phyloP scores from a whole-genome alignment of 352 stramenopile genomes.

The Aphanomyces euteiches region DNA sequence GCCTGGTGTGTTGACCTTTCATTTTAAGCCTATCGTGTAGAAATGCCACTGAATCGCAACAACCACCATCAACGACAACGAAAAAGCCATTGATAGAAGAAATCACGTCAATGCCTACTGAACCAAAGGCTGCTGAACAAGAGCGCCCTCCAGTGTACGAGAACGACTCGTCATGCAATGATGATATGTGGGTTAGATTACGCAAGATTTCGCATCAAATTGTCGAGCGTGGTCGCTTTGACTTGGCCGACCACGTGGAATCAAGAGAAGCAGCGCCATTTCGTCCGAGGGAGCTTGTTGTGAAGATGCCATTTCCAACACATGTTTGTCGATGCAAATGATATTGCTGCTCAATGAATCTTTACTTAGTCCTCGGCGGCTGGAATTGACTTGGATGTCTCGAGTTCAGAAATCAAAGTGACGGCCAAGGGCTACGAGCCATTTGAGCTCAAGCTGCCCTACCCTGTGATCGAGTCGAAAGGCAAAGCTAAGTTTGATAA shows the following conservation, averaged over 20 bases:
- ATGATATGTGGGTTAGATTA: neutral
- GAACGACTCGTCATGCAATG: neutral
- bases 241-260: constrained; percentile 73
- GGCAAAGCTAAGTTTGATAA: constrained; percentile 83
- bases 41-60: neutral
- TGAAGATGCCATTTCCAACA: constrained; percentile 62
- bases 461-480: constrained; percentile 70
- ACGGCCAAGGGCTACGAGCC: constrained; percentile 44
- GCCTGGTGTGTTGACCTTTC: neutral
- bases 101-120: neutral
- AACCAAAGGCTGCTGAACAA: neutral
- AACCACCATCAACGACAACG: constrained; percentile 1
- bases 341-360: neutral
- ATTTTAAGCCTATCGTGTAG: too few species aligned
- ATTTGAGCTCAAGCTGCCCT: constrained; percentile 62
- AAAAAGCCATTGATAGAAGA: neutral
- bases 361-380: constrained; percentile 41
- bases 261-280: constrained; percentile 24
- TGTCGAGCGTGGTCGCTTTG: constrained; percentile 62
- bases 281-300: constrained; percentile 59
- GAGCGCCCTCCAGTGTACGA: neutral
- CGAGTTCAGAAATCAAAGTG: constrained; percentile 45
- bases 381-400: constrained; percentile 68
- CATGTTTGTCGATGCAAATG: constrained; percentile 19
- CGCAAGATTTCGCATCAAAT: constrained; percentile 59